A percentile compares a stretch with the other conserved stretches of the same genome.
phyloP scores from a whole-genome alignment of 257 asterid species.

The Solanum sitiens region DNA sequence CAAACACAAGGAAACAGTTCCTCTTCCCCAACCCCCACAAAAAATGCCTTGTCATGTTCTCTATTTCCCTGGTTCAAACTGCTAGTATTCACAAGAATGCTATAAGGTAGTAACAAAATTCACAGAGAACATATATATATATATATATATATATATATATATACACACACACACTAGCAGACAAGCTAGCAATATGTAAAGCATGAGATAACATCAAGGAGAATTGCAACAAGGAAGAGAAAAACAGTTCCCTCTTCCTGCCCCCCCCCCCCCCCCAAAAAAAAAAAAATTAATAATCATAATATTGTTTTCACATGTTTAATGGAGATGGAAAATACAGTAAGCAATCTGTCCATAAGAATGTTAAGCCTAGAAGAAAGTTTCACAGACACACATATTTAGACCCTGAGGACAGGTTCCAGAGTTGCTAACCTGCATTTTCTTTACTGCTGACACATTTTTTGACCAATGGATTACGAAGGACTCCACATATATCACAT shows the following conservation, averaged over 20 bases:
- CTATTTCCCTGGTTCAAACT: background rate
- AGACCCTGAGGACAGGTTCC: background rate
- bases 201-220: background rate
- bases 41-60: background rate
- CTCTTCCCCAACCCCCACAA: background rate
- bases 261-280: background rate
- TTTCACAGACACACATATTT: background rate
- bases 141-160: too few species aligned
- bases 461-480: slow-evolving; percentile 83
- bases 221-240: background rate
- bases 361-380: background rate
- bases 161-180: background rate
- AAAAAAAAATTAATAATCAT: background rate
- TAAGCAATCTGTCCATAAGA: background rate
- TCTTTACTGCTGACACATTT: slow-evolving; percentile 17
- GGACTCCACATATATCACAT: slow-evolving; percentile 95
- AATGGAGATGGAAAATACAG: background rate
- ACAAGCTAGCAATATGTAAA: background rate
- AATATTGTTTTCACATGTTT: background rate
- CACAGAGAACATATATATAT: background rate
- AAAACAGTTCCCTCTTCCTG: background rate
- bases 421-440: slow-evolving; percentile 39
- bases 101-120: background rate
- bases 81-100: background rate
- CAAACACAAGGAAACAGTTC: background rate